phyloP scores from a whole-genome alignment of 2,329 filamentous ascomycete genomes.

The Pyrenochaeta sp. region DNA sequence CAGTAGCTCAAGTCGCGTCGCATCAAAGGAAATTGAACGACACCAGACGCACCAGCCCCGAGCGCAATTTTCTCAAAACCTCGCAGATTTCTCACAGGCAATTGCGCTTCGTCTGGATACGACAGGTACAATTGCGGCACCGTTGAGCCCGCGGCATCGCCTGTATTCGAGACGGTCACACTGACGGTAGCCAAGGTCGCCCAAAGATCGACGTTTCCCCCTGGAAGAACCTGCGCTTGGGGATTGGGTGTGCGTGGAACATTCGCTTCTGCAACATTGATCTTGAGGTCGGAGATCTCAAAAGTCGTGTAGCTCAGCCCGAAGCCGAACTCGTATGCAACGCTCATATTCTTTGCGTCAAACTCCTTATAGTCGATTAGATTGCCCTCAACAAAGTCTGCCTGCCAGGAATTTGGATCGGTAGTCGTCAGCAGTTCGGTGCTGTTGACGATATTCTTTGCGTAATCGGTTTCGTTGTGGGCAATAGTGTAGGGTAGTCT shows the following conservation, averaged over 20 bases:
- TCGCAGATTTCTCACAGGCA: conserved; percentile 51
- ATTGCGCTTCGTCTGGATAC: conserved; percentile 44
- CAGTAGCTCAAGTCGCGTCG: conserved; percentile 61
- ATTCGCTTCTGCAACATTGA: conserved; percentile 18
- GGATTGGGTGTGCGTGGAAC: conserved; percentile 24
- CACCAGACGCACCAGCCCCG: conserved; percentile 51
- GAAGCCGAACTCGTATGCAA: conserved; percentile 49
- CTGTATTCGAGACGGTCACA: conserved; percentile 62
- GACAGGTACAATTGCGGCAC: conserved; percentile 67
- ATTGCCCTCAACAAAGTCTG: conserved; percentile 61
- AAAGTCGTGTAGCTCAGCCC: conserved; percentile 52
- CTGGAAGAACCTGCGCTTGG: conserved; percentile 41
- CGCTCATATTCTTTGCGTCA: conserved; percentile 46
- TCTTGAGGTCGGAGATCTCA: conserved; percentile 29
- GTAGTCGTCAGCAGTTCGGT: conserved; percentile 40
- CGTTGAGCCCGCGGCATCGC: conserved; percentile 56
- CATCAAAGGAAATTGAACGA: conserved; percentile 57
- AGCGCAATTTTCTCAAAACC: conserved; percentile 62
- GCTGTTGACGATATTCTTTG: conserved; percentile 47
- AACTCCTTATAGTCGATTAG: conserved; percentile 65
- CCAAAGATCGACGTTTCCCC: conserved; percentile 66
- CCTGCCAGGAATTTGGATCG: conserved; percentile 54
- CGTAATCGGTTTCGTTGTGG: conserved; percentile 72
- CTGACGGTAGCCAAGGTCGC: conserved; percentile 59
- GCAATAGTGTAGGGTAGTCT: conserved; percentile 87